Evolutionary conservation across 306 rosid genomes (phyloP).

Genomic region (Datisca glomerata): DNA sequence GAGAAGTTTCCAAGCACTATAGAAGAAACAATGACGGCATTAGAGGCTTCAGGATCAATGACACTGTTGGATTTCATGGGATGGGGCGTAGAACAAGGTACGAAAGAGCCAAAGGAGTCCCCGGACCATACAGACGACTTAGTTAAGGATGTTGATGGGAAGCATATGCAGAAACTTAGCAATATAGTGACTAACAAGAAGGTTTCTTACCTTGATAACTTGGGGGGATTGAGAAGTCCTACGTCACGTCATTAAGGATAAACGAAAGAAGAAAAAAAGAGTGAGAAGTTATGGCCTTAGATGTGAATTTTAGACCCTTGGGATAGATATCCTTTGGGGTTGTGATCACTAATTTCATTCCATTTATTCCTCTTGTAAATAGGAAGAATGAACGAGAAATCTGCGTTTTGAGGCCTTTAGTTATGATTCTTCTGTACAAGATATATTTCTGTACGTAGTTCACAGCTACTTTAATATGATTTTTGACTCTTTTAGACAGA

Average conservation of each 20-base stretch:
- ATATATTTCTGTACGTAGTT: no score
- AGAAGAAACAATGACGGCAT: slow-evolving; percentile 23
- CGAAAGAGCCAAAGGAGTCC: slow-evolving; percentile 16
- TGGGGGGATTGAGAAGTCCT: slow-evolving; percentile 81
- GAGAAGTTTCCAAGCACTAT: slow-evolving; percentile 22
- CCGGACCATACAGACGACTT: background rate
- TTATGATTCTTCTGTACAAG: no score
- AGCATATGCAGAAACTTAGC: background rate
- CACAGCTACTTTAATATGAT: no score
- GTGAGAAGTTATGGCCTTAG: slow-evolving; percentile 1
- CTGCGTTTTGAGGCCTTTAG: no score
- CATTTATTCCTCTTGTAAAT: slow-evolving; percentile 43
- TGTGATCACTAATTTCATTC: slow-evolving; percentile 20
- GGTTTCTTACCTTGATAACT: slow-evolving; percentile 55
- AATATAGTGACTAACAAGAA: slow-evolving; percentile 24
- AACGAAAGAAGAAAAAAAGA: background rate
- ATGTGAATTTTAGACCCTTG: slow-evolving; percentile 8
- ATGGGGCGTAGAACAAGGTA: slow-evolving; percentile 51
- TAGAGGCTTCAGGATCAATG: slow-evolving; percentile 39
- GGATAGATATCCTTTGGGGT: slow-evolving; percentile 14
- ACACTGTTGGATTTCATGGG: slow-evolving; percentile 95
- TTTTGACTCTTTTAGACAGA: no score
- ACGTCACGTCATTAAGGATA: slow-evolving; percentile 55
- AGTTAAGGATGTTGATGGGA: background rate
- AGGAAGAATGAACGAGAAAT: slow-evolving; percentile 24